phyloP scores from a whole-genome alignment of 805 yeast genomes.

The Suhomyces pyralidae region DNA sequence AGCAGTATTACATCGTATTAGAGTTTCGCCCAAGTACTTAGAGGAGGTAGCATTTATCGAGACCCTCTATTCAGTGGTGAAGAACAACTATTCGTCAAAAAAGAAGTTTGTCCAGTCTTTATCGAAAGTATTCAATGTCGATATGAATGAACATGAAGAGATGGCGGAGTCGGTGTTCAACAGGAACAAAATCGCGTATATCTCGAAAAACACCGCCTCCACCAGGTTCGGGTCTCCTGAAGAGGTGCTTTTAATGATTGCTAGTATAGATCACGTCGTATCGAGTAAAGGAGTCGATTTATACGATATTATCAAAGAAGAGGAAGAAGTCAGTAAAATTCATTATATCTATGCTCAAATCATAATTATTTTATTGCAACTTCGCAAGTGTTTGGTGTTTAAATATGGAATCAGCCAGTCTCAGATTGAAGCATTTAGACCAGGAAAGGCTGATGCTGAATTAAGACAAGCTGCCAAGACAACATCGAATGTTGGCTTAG shows the following conservation, averaged over 20 bases:
- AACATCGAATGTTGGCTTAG: not conserved
- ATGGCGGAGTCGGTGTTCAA: not conserved
- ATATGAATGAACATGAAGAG: conserved; percentile 1
- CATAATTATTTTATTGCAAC: conserved; percentile 12
- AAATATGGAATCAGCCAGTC: conserved; percentile 20
- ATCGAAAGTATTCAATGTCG: conserved; percentile 16
- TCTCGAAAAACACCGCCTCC: conserved; percentile 38
- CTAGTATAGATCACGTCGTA: conserved; percentile 43
- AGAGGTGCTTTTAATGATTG: conserved; percentile 47
- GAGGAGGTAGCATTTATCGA: conserved; percentile 33
- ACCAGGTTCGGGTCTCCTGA: conserved; percentile 44
- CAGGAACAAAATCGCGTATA: conserved; percentile 10
- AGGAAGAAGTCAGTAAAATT: conserved; percentile 9
- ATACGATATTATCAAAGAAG: conserved; percentile 10
- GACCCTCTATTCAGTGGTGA: conserved; percentile 42
- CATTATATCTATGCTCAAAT: conserved; percentile 14
- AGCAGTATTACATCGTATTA: conserved; percentile 47
- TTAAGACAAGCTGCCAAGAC: conserved; percentile 27
- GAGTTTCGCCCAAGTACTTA: conserved; percentile 19
- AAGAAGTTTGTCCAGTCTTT: conserved; percentile 38
- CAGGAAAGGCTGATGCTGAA: conserved; percentile 31
- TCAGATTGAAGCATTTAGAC: conserved; percentile 25
- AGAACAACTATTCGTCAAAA: conserved; percentile 33
- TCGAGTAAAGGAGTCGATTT: conserved; percentile 42
- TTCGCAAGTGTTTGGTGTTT: conserved; percentile 18